These are phyloP conservation scores for Dimargaris cristalligena DNA, from an alignment of 192 early-diverging fungal genomes.

Conservation along the genomic window DNA sequence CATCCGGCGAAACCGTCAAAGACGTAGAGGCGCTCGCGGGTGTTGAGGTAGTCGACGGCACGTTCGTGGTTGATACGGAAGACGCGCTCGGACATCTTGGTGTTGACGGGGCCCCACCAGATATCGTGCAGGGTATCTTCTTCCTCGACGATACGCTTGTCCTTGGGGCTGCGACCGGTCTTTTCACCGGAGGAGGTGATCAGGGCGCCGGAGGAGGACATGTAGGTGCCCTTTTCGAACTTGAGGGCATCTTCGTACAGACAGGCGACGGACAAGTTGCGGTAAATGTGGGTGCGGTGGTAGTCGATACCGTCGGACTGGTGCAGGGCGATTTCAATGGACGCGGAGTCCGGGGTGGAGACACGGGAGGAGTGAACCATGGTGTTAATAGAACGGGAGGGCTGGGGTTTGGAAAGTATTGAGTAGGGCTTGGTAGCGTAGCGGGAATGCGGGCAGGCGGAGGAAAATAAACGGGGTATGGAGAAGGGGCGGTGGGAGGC, in stretches of 20 bases:
- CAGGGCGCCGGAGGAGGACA: constrained; percentile 84
- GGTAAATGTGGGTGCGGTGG: constrained; percentile 40
- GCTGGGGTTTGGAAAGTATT: background rate
- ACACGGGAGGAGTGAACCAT: constrained; percentile 3
- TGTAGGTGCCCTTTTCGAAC: constrained; percentile 67
- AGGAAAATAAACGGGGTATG: background rate
- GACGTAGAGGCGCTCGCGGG: constrained; percentile 78
- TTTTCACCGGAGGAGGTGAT: constrained; percentile 82
- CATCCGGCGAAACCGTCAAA: constrained; percentile 97
- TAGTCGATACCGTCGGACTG: constrained; percentile 13
- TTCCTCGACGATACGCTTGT: constrained; percentile 97
- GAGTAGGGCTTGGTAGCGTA: background rate
- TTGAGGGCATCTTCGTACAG: constrained; percentile 87
- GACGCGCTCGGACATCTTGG: constrained; percentile 56
- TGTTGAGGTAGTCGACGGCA: constrained; percentile 93
- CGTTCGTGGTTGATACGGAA: constrained; percentile 94
- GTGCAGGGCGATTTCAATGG: constrained; percentile 1
- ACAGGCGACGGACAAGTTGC: constrained; percentile 68
- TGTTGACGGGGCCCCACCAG: constrained; percentile 99
- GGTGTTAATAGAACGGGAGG: background rate
- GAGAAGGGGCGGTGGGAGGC: background rate
- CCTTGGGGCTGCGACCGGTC: constrained; percentile 82
- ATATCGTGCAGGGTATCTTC: constrained; percentile 63
- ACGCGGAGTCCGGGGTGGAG: constrained; percentile 2
- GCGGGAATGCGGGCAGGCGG: background rate